phyloP scores from a whole-genome alignment of 78 protist genomes.

The Bodo saltans region DNA sequence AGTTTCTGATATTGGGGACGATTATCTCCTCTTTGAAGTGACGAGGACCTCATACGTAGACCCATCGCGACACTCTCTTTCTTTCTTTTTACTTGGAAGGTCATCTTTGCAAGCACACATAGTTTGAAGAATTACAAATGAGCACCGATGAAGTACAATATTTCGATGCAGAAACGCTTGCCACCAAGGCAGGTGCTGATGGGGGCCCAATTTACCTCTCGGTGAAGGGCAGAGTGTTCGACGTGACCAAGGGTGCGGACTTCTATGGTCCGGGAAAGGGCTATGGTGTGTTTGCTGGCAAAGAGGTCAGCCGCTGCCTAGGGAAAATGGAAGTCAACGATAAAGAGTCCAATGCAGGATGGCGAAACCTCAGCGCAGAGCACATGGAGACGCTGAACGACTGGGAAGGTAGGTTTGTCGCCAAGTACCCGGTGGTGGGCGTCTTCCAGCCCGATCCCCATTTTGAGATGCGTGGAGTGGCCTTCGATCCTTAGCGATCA shows the following conservation, averaged over 20 bases:
- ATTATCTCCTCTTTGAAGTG: too few relatives aligned
- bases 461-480: neutral
- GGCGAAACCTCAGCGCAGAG: neutral
- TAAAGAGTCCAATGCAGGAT: neutral
- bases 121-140: too few relatives aligned
- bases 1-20: too few relatives aligned
- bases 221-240: neutral
- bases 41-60: too few relatives aligned
- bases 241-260: neutral
- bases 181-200: neutral
- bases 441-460: neutral
- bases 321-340: conserved; percentile 26
- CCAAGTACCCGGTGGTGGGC: conserved; percentile 8
- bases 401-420: conserved; percentile 22
- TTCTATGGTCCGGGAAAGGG: conserved; percentile 50
- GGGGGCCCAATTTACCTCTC: neutral
- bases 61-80: too few relatives aligned
- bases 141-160: too few relatives aligned
- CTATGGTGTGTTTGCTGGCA: conserved; percentile 50
- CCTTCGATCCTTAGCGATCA: neutral
- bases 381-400: conserved; percentile 7
- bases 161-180: neutral
- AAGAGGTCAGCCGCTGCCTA: conserved; percentile 40
- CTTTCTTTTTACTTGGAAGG: too few relatives aligned
- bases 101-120: too few relatives aligned